A percentile compares a stretch with the other conserved stretches of the same genome.
Conservation (phyloP, 2,329 filamentous ascomycete genomes). For the Pestalotiopsis sp. region DNA sequence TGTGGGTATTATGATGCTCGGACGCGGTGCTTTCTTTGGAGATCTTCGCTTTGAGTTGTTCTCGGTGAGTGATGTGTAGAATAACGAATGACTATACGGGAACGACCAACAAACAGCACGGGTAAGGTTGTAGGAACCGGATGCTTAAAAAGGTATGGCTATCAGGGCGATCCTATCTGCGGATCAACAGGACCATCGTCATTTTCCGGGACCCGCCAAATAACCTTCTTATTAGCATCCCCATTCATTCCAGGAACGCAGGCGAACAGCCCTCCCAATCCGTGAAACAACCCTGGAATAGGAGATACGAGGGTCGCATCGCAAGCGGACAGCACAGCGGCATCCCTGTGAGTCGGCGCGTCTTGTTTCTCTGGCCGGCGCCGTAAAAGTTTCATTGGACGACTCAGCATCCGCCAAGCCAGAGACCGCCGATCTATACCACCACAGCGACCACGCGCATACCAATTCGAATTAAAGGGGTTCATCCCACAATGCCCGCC, state of each 20-base stretch:
- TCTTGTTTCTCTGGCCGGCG: slow-evolving; percentile 1
- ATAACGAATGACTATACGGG: too few species aligned
- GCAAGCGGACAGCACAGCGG: slow-evolving; percentile 1
- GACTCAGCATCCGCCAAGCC: slow-evolving; percentile 6
- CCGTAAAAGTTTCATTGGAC: not conserved
- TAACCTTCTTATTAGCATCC: slow-evolving; percentile 9
- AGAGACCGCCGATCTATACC: slow-evolving; percentile 9
- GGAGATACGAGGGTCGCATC: slow-evolving; percentile 12
- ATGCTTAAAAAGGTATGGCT: not conserved
- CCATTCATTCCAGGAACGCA: slow-evolving; percentile 1
- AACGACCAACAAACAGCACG: not conserved
- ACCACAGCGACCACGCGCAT: not conserved
- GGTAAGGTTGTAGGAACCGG: not conserved
- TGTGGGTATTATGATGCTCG: not conserved
- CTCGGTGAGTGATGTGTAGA: not conserved
- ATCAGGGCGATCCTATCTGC: not conserved
- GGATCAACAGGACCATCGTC: not conserved
- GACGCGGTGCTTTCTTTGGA: not conserved
- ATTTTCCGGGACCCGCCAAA: slow-evolving; percentile 1
- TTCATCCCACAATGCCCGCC: not conserved
- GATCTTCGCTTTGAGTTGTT: not conserved
- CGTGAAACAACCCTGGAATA: slow-evolving; percentile 5
- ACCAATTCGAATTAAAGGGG: slow-evolving; percentile 10
- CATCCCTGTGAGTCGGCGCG: not conserved
- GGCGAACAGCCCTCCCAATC: not conserved